Evolutionary conservation across 192 early-diverging fungal genomes (phyloP), one percentile per base, ranked within the genome.

Genomic region (Podila epicladia): DNA sequence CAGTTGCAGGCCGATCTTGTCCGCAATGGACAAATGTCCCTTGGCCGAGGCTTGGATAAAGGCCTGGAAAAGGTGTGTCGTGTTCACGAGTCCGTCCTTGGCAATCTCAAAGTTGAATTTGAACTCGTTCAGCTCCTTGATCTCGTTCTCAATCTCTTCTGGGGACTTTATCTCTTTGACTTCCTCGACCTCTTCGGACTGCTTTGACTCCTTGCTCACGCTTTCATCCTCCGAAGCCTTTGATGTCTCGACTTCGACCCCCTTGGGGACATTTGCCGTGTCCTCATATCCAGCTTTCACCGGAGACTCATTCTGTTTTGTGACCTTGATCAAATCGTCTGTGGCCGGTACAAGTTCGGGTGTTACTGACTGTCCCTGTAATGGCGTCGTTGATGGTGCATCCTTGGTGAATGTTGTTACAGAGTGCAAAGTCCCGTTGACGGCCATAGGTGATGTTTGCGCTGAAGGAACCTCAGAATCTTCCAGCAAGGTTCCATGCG

Each of bases 1-100:
- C 9, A 73, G 20, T 28, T 73, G 63, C 3, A 73, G 63, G 8
- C 71, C 71, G 9, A 73, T 73, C 63, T 65, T 73, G 63, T 73
- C 71, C 17, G 71, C 71, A 9, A 73, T 26, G 8, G 62, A 45
- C 8, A 73, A 38, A 58, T 73, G 62, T 7, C 62, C 62, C 41
- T 65, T 73, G 55, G 63, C 62, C 20, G 63, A 63, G 0, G 71
- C 71, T 17, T 73, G 62, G 41, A 55, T 65, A 37, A 73, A 73
- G 6, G 62, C 71, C 51, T 63, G 50, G 28, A 73, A 49, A 28
- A 73, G 62, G 12, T 65, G 71, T 5, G 62, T 35, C 4, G 62
- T 65, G 22, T 64, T 63, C 6, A 62, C 62, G 35, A 63, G 57
- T 5, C 66, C 66, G 24, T 57, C 53, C 53, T 50, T 35, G 32